phyloP scores from a whole-genome alignment of 805 yeast genomes.

The Scheffersomyces ergatensis region DNA sequence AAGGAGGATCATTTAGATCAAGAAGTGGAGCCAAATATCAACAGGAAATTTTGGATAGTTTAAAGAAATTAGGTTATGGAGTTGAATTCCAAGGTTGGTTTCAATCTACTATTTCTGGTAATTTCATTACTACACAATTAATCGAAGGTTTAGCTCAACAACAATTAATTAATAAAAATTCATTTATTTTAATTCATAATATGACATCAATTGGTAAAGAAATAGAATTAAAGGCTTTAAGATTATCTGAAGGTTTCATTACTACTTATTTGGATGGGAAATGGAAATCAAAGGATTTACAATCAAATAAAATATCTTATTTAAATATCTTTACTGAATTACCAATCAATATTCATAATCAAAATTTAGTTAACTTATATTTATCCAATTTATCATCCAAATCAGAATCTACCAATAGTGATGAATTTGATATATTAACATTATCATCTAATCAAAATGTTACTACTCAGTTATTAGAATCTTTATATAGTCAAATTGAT shows the following conservation, averaged over 20 bases:
- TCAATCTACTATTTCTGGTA: slow-evolving; percentile 66
- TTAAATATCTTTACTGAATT: slow-evolving; percentile 71
- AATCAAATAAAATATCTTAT: slow-evolving; percentile 57
- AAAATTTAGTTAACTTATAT: slow-evolving; percentile 60
- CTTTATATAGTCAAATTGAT: slow-evolving; percentile 66
- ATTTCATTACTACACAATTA: slow-evolving; percentile 61
- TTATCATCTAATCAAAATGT: slow-evolving; percentile 42
- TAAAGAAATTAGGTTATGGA: slow-evolving; percentile 63
- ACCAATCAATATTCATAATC: slow-evolving; percentile 63
- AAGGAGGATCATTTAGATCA: slow-evolving; percentile 58
- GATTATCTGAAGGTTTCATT: slow-evolving; percentile 62
- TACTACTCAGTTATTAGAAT: slow-evolving; percentile 54
- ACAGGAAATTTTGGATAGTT: slow-evolving; percentile 59
- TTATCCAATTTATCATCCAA: slow-evolving; percentile 24
- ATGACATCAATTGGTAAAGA: slow-evolving; percentile 66
- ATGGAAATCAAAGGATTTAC: slow-evolving; percentile 65
- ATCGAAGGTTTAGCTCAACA: slow-evolving; percentile 68
- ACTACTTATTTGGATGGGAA: slow-evolving; percentile 53
- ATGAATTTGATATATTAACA: slow-evolving; percentile 37
- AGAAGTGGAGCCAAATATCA: slow-evolving; percentile 67
- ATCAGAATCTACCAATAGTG: slow-evolving; percentile 4
- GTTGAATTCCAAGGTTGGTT: slow-evolving; percentile 80
- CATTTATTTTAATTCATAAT: slow-evolving; percentile 65
- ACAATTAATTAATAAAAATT: slow-evolving; percentile 55
- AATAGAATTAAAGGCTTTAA: slow-evolving; percentile 64